phyloP scores from a whole-genome alignment of 345 rosid species.

The Hirschfeldia incana region DNA sequence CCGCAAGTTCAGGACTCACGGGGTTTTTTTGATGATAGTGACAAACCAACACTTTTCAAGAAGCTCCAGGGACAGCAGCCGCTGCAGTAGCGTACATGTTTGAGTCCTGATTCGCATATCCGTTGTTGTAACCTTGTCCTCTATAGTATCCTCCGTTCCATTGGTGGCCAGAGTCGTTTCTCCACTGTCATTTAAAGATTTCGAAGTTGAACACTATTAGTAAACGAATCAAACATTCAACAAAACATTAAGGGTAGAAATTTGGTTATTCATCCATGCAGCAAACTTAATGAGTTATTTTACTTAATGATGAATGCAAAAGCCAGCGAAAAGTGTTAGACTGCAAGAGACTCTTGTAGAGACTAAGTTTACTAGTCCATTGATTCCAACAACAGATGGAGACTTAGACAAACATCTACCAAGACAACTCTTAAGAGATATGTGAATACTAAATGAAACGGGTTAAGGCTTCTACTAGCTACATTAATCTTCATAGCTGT shows the following conservation, averaged over 20 bases:
- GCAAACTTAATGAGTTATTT: background rate
- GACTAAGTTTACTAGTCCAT: too few species aligned
- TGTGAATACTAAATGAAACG: too few species aligned
- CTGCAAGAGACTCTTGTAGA: background rate
- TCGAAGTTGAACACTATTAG: background rate
- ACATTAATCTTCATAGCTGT: background rate
- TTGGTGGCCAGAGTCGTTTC: slow-evolving; percentile 59
- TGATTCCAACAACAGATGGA: too few species aligned
- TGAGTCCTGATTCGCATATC: slow-evolving; percentile 56
- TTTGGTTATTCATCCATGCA: background rate
- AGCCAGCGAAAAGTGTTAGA: background rate
- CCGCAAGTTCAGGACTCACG: background rate
- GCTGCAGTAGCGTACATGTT: slow-evolving; percentile 52
- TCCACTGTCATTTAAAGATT: slow-evolving; percentile 55
- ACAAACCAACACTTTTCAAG: slow-evolving; percentile 41
- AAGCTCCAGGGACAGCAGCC: slow-evolving; percentile 71
- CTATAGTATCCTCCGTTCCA: slow-evolving; percentile 77
- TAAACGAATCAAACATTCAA: background rate
- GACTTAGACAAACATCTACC: too few species aligned
- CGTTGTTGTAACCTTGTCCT: slow-evolving; percentile 62
- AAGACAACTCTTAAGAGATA: too few species aligned
- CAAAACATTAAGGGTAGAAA: background rate
- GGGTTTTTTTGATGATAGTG: slow-evolving; percentile 5
- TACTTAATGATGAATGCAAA: background rate
- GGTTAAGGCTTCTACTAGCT: background rate